Evolutionary conservation across 148 eudicot genomes (phyloP).

Genomic region (Hydrangea macrophylla): DNA sequence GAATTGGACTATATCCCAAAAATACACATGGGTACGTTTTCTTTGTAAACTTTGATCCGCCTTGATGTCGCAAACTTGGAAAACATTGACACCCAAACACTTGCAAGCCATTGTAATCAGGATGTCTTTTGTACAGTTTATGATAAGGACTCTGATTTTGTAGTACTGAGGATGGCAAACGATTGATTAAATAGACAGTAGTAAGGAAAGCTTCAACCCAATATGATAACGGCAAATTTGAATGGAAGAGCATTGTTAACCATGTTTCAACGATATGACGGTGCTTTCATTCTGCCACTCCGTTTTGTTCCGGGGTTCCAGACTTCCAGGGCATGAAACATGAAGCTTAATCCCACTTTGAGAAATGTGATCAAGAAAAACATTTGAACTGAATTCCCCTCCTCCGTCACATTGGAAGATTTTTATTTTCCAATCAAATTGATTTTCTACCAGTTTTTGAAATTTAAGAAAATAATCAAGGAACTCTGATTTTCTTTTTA

Average conservation of each 20-base stretch:
- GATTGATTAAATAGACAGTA: no score
- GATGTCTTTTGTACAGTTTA: background rate
- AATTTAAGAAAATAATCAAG: background rate
- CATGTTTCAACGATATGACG: background rate
- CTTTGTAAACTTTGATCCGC: no score
- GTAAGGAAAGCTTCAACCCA: slow-evolving; percentile 4
- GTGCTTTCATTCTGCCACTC: background rate
- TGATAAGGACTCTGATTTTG: background rate
- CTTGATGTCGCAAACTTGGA: no score
- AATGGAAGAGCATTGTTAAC: background rate
- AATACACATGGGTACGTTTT: no score
- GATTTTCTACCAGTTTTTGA: no score
- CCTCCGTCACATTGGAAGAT: no score
- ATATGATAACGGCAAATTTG: background rate
- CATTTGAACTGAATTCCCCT: no score
- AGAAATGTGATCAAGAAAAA: background rate
- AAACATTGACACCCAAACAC: no score
- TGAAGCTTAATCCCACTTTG: background rate
- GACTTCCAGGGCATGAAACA: background rate
- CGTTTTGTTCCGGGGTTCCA: background rate
- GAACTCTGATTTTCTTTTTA: slow-evolving; percentile 5
- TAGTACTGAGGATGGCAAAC: no score
- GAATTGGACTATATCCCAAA: no score
- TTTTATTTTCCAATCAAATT: no score
- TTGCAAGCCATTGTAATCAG: background rate